Base-by-base conservation (phyloP, 164 flowering plant genomes). In the Tinospora cordifolia region DNA sequence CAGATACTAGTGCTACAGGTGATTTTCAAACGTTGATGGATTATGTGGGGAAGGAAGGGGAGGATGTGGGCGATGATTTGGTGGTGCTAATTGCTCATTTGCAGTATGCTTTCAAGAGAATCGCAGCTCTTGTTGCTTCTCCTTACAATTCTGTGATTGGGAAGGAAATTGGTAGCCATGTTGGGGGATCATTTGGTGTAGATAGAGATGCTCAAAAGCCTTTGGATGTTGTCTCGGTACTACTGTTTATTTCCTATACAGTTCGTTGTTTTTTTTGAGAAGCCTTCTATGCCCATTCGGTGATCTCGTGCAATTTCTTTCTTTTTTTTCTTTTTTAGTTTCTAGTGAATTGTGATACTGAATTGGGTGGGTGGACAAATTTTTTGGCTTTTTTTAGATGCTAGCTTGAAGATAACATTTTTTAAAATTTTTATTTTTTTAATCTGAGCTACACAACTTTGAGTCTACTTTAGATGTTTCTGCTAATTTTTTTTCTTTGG, bases 171-270 rank as follows among this genome's bases (percentile, higher is more conserved):
- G 73, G 57, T 67, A 9, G 57, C 17, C n/a, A n/a, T n/a, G 75
- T 8, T 26, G 78, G 75, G 57, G 79, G 73, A 19, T 66, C 78
- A 40, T 74, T 75, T 51, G 40, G 19, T 13, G 79, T 75, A 0
- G 91, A 68, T 2, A 82, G 93, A 72, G 97, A 94, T 76, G 84
- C 82, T n/a, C 91, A 96, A 1, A 93, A 93, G 80, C 94, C 97
- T 0, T 89, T 93, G 26, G 98, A 91, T 69, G 75, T 90, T 24
- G 90, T 91, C 22, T 86, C 96, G 73, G 98, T 91, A 75, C 17
- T 88, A 80, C 74, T 71, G 51, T 34, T 67, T 25, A 59, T 40
- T 69, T 30, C 58, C 59, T 62, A 39, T 30, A 1, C 4, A 2
- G 36, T 30, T 30, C 36, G 36, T 30, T 30, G 3, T 2, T 30